Conservation (phyloP, 805 yeast genomes). For the Ogataea dorogensis region DNA sequence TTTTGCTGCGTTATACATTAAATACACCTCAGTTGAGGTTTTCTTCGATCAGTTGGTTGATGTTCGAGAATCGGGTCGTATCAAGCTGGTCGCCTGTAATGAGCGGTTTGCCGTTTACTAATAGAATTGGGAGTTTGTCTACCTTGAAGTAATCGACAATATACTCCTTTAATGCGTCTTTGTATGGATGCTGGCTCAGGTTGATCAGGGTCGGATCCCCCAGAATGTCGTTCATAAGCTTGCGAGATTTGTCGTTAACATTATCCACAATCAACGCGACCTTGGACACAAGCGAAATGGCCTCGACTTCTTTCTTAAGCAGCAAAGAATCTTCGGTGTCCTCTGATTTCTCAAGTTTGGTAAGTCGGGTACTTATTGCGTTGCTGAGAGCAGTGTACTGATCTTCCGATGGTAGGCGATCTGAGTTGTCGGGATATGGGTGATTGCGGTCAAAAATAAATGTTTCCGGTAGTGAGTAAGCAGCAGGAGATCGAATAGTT, state of each 20-base stretch:
- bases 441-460: slow-evolving; percentile 2
- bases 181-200: slow-evolving; percentile 10
- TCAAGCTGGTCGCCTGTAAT: slow-evolving; percentile 8
- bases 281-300: slow-evolving; percentile 7
- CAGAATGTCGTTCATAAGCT: slow-evolving; percentile 3
- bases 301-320: slow-evolving; percentile 9
- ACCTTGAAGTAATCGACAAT: slow-evolving; percentile 8
- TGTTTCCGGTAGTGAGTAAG: slow-evolving; percentile 1
- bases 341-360: neutral
- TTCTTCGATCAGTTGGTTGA: slow-evolving; percentile 5
- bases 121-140: slow-evolving; percentile 12
- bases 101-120: slow-evolving; percentile 8
- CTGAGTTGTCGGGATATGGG: neutral
- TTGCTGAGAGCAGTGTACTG: slow-evolving; percentile 1
- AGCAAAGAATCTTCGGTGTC: neutral
- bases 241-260: neutral
- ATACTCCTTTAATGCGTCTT: slow-evolving; percentile 1
- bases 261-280: slow-evolving; percentile 12
- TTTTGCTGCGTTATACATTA: no score
- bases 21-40: no score
- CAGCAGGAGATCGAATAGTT: neutral
- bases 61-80: slow-evolving; percentile 1
- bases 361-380: slow-evolving; percentile 1
- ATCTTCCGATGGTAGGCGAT: neutral
- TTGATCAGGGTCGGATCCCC: slow-evolving; percentile 12